Evolutionary conservation across 495 filamentous ascomycete species (phyloP).

Genomic region (Niebla homalea): DNA sequence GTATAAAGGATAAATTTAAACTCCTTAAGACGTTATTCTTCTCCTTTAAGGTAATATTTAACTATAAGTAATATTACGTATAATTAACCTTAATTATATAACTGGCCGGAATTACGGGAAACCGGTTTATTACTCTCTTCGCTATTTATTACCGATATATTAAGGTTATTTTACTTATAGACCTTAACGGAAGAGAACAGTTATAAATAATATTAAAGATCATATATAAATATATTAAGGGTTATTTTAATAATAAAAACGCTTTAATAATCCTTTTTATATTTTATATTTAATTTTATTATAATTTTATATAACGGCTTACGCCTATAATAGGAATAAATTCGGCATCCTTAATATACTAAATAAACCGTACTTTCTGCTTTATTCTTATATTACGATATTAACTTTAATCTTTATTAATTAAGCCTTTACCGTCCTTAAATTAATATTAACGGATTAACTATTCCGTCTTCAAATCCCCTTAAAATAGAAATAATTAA

Average conservation of each 20-base stretch:
- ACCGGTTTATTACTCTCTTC: constrained; percentile 1
- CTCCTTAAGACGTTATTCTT: constrained; percentile 2
- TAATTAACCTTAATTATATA: constrained; percentile 5
- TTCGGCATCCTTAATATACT: too few species aligned
- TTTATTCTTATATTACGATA: constrained; percentile 1
- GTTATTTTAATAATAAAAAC: constrained; percentile 5
- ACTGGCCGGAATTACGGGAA: constrained; percentile 1
- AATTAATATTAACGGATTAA: background rate
- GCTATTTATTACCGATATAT: constrained; percentile 1
- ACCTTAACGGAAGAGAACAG: background rate
- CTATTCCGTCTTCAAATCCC: background rate
- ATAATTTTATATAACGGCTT: too few species aligned
- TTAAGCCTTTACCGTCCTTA: background rate
- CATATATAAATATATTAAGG: constrained; percentile 3
- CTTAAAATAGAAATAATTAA: background rate
- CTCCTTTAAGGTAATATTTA: background rate
- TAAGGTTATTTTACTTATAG: constrained; percentile 5
- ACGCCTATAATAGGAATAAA: too few species aligned
- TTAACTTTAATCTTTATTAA: background rate
- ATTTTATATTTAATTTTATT: too few species aligned
- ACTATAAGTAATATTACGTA: background rate
- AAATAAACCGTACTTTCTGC: background rate
- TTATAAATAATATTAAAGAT: constrained; percentile 1
- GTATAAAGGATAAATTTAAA: background rate
- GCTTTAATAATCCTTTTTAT: background rate